phyloP scores from a whole-genome alignment of 768 basidiomycete genomes.

The Lepiota brunneoincarnata region DNA sequence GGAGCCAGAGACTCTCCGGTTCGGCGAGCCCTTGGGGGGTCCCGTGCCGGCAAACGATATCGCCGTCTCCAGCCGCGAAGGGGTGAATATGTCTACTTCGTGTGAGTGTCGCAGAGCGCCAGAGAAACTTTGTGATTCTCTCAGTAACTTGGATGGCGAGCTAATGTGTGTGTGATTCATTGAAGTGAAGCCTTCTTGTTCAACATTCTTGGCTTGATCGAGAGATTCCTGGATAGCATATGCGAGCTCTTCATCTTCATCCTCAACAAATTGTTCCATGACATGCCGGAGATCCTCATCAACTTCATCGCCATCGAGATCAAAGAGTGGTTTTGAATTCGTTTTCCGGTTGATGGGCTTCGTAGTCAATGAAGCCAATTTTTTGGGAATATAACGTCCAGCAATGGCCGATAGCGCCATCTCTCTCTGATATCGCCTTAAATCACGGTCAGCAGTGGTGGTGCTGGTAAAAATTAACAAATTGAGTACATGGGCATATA shows the following conservation, averaged over 20 bases:
- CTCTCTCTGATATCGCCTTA: slow-evolving; percentile 57
- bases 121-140: slow-evolving; percentile 11
- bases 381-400: slow-evolving; percentile 42
- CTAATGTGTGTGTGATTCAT: not conserved
- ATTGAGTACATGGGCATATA: not conserved
- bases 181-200: not conserved
- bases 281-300: slow-evolving; percentile 13
- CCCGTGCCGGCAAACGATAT: slow-evolving; percentile 65
- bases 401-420: slow-evolving; percentile 63
- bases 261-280: slow-evolving; percentile 32
- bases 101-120: not conserved
- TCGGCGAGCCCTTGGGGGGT: slow-evolving; percentile 21
- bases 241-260: slow-evolving; percentile 56
- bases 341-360: slow-evolving; percentile 29
- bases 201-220: slow-evolving; percentile 27
- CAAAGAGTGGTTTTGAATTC: slow-evolving; percentile 49
- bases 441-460: slow-evolving; percentile 43
- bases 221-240: slow-evolving; percentile 64
- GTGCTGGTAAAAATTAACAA: not conserved
- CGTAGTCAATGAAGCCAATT: slow-evolving; percentile 25
- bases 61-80: slow-evolving; percentile 62
- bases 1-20: not conserved
- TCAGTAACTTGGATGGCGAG: not conserved
- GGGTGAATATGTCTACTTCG: slow-evolving; percentile 30
- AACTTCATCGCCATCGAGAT: slow-evolving; percentile 50